Percentiles rank a stretch among this genome's conserved stretches.
phyloP scores from a whole-genome alignment of 148 eudicot genomes.

The Polygonum aviculare region DNA sequence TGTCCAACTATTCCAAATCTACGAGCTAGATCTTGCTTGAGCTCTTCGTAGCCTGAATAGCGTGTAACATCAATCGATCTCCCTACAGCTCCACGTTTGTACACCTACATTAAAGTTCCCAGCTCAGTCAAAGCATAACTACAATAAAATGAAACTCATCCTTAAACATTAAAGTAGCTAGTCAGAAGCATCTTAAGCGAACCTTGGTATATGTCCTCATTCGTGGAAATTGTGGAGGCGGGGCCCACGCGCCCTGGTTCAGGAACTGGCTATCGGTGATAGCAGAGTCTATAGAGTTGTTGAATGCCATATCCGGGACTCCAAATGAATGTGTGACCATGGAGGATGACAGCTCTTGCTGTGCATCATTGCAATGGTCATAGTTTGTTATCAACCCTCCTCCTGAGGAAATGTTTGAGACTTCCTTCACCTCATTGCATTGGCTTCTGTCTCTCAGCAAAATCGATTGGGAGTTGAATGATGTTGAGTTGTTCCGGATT shows the following conservation, averaged over 20 bases:
- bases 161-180: background rate
- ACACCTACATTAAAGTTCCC: slow-evolving; percentile 45
- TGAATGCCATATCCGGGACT: slow-evolving; percentile 85
- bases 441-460: slow-evolving; percentile 53
- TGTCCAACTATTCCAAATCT: slow-evolving; percentile 97
- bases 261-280: slow-evolving; percentile 65
- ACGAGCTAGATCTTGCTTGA: slow-evolving; percentile 88
- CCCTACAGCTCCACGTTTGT: slow-evolving; percentile 99
- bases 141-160: too few relatives aligned
- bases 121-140: background rate
- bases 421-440: slow-evolving; percentile 51
- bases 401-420: slow-evolving; percentile 48
- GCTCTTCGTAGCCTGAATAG: slow-evolving; percentile 83
- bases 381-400: slow-evolving; percentile 56
- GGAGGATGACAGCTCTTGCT: slow-evolving; percentile 78
- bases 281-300: slow-evolving; percentile 71
- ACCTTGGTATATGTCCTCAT: slow-evolving; percentile 93
- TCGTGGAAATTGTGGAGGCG: slow-evolving; percentile 65
- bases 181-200: slow-evolving; percentile 1
- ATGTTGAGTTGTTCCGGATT: slow-evolving; percentile 36
- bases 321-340: slow-evolving; percentile 93
- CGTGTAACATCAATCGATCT: slow-evolving; percentile 87
- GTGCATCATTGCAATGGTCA: slow-evolving; percentile 61
- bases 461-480: slow-evolving; percentile 52
- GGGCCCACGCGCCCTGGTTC: slow-evolving; percentile 67